Percentiles rank a stretch among this genome's conserved stretches.
Conservation (phyloP, 495 filamentous ascomycete species). For the Hyaloscypha bicolor region DNA sequence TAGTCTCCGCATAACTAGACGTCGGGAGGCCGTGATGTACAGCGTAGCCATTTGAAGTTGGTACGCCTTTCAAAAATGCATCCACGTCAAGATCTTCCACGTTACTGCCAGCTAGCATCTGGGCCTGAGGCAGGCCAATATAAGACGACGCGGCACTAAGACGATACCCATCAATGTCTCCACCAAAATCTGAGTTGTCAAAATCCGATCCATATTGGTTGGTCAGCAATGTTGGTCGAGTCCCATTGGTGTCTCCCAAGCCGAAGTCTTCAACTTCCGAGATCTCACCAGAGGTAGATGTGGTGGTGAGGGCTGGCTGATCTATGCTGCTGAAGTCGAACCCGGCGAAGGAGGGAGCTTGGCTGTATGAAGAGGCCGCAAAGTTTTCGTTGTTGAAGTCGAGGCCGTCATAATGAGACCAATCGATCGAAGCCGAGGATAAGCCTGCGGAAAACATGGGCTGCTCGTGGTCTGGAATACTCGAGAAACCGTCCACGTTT, state of each 20-base stretch:
- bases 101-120: slow-evolving; percentile 52
- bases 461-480: slow-evolving; percentile 59
- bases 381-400: slow-evolving; percentile 55
- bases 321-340: slow-evolving; percentile 62
- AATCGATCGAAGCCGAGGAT: slow-evolving; percentile 65
- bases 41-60: slow-evolving; percentile 14
- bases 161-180: slow-evolving; percentile 40
- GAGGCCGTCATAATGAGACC: slow-evolving; percentile 70
- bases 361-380: slow-evolving; percentile 67
- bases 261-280: slow-evolving; percentile 70
- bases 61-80: slow-evolving; percentile 42
- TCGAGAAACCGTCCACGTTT: slow-evolving; percentile 53
- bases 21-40: slow-evolving; percentile 22
- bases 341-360: slow-evolving; percentile 68
- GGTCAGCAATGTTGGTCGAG: slow-evolving; percentile 20
- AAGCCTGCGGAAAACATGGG: slow-evolving; percentile 68
- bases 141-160: slow-evolving; percentile 58
- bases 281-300: slow-evolving; percentile 75
- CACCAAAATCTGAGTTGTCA: slow-evolving; percentile 31
- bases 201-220: slow-evolving; percentile 34
- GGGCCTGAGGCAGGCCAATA: slow-evolving; percentile 52
- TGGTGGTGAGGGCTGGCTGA: slow-evolving; percentile 56
- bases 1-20: slow-evolving; percentile 8
- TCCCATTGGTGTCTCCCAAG: slow-evolving; percentile 12
- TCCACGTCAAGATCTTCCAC: slow-evolving; percentile 56